Evolutionary conservation across 305 asterid genomes (phyloP), one percentile per base, ranked within the genome.

Genomic region (Ilex paraguariensis): DNA sequence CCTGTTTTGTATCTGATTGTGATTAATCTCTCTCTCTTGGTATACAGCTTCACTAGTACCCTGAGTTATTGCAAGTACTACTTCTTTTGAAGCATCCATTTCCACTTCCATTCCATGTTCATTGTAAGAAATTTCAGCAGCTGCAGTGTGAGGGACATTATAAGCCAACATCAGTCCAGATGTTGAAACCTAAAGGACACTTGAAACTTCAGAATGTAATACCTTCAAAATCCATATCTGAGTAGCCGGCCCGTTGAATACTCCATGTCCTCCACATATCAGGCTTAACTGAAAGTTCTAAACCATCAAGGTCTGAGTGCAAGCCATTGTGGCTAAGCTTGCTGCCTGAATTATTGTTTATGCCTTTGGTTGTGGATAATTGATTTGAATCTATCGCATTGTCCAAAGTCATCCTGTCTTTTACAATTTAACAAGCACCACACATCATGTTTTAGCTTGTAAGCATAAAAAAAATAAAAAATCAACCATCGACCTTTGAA

Each of bases 261-360:
- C 85, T 80, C 95, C 95, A 87, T 52, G 79, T 68, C 80, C 85
- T 84, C 97, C 97, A 86, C 53, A 70, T 67, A 66, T 85, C 91
- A 15, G 87, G 87, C 60, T 80, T 81, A 44, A 66, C 54, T 16
- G 56, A 1, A 17, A 4, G 2, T 7, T 12, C n/a, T 52, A 52
- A 17, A 14, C 30, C 56, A 52, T 52, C 56, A 52, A 52, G 15
- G n/a, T 46, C n/a, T 11, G 52, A 46, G 0, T 13, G 2, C n/a
- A 13, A 46, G 3, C 2, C 52, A 56, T 71, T 75, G 30, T 70
- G 85, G 66, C 66, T 70, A 69, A 59, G 60, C 55, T 73, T 62
- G 66, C 68, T 72, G 71, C 60, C 66, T 60, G 75, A 45, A 52
- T 74, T 54, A 65, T 68, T 75, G 58, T 61, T 31, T 55, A 21